phyloP scores from a whole-genome alignment of 2,329 filamentous ascomycete genomes.

The Huntiella bhutanensis region DNA sequence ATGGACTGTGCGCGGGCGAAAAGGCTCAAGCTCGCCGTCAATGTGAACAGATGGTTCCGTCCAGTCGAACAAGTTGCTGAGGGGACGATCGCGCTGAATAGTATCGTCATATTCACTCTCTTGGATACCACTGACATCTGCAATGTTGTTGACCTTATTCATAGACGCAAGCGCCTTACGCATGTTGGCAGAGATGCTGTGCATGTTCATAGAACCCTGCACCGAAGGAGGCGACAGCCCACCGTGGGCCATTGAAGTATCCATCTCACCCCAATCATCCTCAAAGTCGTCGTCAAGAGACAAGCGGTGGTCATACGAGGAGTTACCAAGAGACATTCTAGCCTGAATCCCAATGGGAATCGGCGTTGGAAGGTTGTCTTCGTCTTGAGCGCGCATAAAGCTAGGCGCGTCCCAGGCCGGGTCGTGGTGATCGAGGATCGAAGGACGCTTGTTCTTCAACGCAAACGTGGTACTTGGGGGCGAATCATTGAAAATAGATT shows the following conservation, averaged over 20 bases:
- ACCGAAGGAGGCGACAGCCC: conserved; percentile 37
- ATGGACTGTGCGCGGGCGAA: conserved; percentile 55
- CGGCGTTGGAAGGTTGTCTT: conserved; percentile 37
- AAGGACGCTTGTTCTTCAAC: conserved; percentile 7
- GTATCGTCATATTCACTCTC: not conserved
- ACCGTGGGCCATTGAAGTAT: conserved; percentile 29
- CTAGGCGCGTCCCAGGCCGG: conserved; percentile 11
- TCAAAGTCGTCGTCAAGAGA: conserved; percentile 45
- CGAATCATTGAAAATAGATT: conserved; percentile 68
- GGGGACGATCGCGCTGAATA: conserved; percentile 28
- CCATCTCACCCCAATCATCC: conserved; percentile 38
- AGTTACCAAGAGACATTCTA: conserved; percentile 2
- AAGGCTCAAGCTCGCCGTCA: conserved; percentile 37
- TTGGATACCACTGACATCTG: not conserved
- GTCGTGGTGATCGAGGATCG: conserved; percentile 8
- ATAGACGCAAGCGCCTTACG: conserved; percentile 35
- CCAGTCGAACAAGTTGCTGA: conserved; percentile 63
- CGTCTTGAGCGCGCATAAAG: conserved; percentile 34
- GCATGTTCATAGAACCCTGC: conserved; percentile 31
- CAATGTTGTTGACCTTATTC: conserved; percentile 24
- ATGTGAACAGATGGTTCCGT: conserved; percentile 46
- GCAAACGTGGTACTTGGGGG: conserved; percentile 41
- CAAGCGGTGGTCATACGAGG: conserved; percentile 19
- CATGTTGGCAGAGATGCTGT: conserved; percentile 32
- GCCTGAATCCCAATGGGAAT: conserved; percentile 10